Evolutionary conservation across 768 basidiomycete genomes (phyloP).

Genomic region (Pleurotus giganteus): DNA sequence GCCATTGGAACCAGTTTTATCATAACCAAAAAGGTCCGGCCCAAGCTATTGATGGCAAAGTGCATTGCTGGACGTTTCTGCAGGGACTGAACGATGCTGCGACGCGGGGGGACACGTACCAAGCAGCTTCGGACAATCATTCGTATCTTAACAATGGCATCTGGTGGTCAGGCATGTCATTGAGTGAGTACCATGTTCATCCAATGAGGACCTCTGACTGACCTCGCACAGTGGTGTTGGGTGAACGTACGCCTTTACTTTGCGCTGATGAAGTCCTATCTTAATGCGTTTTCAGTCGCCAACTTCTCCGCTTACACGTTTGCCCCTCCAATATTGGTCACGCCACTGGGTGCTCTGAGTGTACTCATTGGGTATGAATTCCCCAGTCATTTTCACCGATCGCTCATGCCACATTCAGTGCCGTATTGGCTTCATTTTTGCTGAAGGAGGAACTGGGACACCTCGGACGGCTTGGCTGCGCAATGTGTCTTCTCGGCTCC

Average conservation of each 20-base stretch:
- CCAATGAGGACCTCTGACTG: background rate
- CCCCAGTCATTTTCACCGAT: constrained; percentile 5
- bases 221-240: constrained; percentile 70
- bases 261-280: background rate
- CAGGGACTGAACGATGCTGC: constrained; percentile 91
- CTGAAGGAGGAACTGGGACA: constrained; percentile 93
- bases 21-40: constrained; percentile 92
- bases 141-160: constrained; percentile 87
- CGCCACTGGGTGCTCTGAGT: constrained; percentile 93
- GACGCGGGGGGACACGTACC: constrained; percentile 42
- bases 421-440: constrained; percentile 90
- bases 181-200: constrained; percentile 55
- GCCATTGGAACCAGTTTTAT: constrained; percentile 97
- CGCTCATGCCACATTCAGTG: constrained; percentile 43
- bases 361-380: constrained; percentile 86
- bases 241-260: constrained; percentile 63
- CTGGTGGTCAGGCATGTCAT: constrained; percentile 97
- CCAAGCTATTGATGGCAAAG: background rate
- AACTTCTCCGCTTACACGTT: constrained; percentile 98
- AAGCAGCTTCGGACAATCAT: constrained; percentile 75
- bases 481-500: constrained; percentile 81
- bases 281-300: constrained; percentile 46
- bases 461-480: constrained; percentile 84
- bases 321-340: constrained; percentile 97
- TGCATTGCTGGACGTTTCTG: constrained; percentile 9